phyloP scores from a whole-genome alignment of 805 yeast genomes.

The Candida orba region DNA sequence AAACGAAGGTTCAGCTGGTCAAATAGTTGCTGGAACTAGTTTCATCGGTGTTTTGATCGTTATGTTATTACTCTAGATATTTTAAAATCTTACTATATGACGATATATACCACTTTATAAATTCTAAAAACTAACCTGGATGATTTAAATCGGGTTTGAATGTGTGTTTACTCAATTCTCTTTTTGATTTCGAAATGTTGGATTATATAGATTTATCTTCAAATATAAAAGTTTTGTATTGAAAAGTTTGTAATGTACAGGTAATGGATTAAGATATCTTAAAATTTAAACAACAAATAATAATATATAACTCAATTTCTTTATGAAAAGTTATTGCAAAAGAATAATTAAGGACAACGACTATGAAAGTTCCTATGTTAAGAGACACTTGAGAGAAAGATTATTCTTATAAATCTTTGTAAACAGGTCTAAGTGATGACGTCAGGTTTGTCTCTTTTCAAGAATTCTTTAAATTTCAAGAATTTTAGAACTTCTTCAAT shows the following conservation, averaged over 20 bases:
- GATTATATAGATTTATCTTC: background rate
- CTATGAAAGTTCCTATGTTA: too few relatives aligned
- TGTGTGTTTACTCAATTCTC: background rate
- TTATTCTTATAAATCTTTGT: too few relatives aligned
- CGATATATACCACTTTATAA: too few relatives aligned
- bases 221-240: too few relatives aligned
- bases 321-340: too few relatives aligned
- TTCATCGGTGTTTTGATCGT: background rate
- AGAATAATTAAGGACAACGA: too few relatives aligned
- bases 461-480: slow-evolving; percentile 61
- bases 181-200: background rate
- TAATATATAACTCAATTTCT: too few relatives aligned
- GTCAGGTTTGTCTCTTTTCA: slow-evolving; percentile 83
- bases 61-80: background rate
- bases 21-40: background rate
- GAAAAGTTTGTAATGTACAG: too few relatives aligned
- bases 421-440: slow-evolving; percentile 57
- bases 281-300: too few relatives aligned
- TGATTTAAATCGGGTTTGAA: background rate
- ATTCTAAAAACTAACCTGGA: too few relatives aligned
- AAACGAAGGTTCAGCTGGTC: background rate
- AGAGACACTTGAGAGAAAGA: too few relatives aligned
- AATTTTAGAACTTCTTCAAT: slow-evolving; percentile 57
- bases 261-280: too few relatives aligned
- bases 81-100: background rate